A percentile compares a stretch with the other conserved stretches of the same genome.
phyloP scores from a whole-genome alignment of 192 early-diverging fungal genomes.

The Gonapodya sp. region DNA sequence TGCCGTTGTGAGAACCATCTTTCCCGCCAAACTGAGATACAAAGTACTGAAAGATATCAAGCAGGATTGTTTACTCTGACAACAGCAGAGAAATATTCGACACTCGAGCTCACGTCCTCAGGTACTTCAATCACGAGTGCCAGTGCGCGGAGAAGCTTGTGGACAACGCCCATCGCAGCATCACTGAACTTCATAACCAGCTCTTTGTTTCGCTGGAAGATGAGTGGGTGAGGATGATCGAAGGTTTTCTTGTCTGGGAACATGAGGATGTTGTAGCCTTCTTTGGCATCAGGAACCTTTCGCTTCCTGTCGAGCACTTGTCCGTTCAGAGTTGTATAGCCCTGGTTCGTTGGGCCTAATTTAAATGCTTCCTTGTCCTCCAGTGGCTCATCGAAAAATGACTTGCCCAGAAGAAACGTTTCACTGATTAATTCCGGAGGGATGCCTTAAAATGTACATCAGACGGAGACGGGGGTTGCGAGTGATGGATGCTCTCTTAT shows the following conservation, averaged over 20 bases:
- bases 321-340: background rate
- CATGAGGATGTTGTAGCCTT: background rate
- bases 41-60: background rate
- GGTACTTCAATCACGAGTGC: background rate
- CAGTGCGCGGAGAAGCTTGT: background rate
- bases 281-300: background rate
- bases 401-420: background rate
- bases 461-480: background rate
- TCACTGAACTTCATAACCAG: background rate
- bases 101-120: background rate
- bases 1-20: background rate
- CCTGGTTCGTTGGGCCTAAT: background rate
- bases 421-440: background rate
- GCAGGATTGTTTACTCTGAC: too few relatives aligned
- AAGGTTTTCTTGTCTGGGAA: background rate
- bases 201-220: background rate
- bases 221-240: background rate
- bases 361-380: background rate
- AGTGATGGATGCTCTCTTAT: too few relatives aligned
- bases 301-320: background rate
- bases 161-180: background rate
- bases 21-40: background rate
- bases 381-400: background rate
- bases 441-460: background rate
- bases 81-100: background rate